A percentile compares a stretch with the other conserved stretches of the same genome.
These are phyloP conservation scores for Coemansia sp. DNA, from an alignment of 192 early-diverging fungal genomes.

Conservation along the genomic window DNA sequence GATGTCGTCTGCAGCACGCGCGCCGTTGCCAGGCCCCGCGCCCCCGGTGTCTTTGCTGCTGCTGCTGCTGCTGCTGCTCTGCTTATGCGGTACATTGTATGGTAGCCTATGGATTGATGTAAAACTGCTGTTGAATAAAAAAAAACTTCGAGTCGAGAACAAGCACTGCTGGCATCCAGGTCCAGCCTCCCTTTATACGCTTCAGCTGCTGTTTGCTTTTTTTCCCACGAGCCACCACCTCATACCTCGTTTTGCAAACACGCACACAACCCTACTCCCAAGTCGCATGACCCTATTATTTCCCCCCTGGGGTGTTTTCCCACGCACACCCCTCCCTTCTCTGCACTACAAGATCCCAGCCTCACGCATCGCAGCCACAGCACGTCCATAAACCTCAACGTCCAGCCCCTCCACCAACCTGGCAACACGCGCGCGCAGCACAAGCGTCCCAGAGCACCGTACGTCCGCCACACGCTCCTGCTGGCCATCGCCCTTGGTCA, in stretches of 20 bases:
- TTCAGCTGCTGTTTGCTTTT: no score
- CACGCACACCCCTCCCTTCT: no score
- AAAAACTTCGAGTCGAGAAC: neutral
- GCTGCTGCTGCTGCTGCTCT: neutral
- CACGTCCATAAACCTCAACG: slow-evolving; percentile 25
- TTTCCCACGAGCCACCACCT: no score
- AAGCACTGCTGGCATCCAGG: no score
- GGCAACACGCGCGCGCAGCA: slow-evolving; percentile 27
- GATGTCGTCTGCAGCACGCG: slow-evolving; percentile 22
- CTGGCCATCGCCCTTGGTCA: no score
- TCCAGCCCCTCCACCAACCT: slow-evolving; percentile 34
- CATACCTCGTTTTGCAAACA: neutral
- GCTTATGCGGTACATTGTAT: neutral
- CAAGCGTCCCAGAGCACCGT: slow-evolving; percentile 12
- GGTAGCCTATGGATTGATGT: neutral
- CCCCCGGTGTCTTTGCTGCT: neutral
- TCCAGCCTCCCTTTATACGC: no score
- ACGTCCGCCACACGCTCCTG: slow-evolving; percentile 7
- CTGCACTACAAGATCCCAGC: slow-evolving; percentile 3
- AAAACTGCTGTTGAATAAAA: neutral
- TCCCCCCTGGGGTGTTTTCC: no score
- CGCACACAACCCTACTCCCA: no score
- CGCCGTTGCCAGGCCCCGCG: slow-evolving; percentile 20
- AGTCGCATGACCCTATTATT: no score
- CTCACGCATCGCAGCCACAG: slow-evolving; percentile 24